A percentile compares a stretch with the other conserved stretches of the same genome.
phyloP scores from a whole-genome alignment of 306 rosid species.

The Sesbania bispinosa region DNA sequence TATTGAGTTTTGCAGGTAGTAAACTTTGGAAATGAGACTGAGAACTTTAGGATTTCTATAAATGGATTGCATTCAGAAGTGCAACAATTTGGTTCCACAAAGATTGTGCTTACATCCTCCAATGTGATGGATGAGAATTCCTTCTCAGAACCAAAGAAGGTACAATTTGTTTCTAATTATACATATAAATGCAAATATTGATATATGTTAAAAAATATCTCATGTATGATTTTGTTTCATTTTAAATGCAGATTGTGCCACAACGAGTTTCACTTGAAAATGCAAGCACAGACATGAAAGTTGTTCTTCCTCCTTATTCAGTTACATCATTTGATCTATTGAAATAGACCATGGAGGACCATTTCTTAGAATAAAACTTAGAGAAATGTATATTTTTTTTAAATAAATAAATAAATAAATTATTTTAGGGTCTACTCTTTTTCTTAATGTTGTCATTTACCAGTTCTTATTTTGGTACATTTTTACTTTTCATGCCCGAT shows the following conservation, averaged over 20 bases:
- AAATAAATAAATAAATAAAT: too few species aligned
- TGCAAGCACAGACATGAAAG: conserved; percentile 39
- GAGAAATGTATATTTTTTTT: too few species aligned
- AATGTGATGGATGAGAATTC: conserved; percentile 69
- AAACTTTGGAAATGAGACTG: conserved; percentile 47
- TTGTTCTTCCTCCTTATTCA: conserved; percentile 41
- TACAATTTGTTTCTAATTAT: neutral
- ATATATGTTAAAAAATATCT: neutral
- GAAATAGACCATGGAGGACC: too few species aligned
- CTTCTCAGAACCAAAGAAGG: conserved; percentile 55
- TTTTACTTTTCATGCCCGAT: too few species aligned
- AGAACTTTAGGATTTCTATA: conserved; percentile 38
- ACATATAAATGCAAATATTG: too few species aligned
- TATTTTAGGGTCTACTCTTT: too few species aligned
- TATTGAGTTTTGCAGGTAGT: conserved; percentile 45
- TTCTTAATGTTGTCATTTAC: too few species aligned
- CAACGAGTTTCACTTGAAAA: conserved; percentile 12
- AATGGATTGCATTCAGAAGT: conserved; percentile 31
- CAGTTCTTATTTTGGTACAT: too few species aligned
- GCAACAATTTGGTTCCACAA: conserved; percentile 29
- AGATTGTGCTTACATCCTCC: conserved; percentile 43
- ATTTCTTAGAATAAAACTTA: too few species aligned
- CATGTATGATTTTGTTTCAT: neutral
- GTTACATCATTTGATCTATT: conserved; percentile 54
- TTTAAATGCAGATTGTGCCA: conserved; percentile 45